Evolutionary conservation across 805 yeast genomes (phyloP), one percentile per base, ranked within the genome.

Genomic region (Zygosaccharomyces kombuchaensis): DNA sequence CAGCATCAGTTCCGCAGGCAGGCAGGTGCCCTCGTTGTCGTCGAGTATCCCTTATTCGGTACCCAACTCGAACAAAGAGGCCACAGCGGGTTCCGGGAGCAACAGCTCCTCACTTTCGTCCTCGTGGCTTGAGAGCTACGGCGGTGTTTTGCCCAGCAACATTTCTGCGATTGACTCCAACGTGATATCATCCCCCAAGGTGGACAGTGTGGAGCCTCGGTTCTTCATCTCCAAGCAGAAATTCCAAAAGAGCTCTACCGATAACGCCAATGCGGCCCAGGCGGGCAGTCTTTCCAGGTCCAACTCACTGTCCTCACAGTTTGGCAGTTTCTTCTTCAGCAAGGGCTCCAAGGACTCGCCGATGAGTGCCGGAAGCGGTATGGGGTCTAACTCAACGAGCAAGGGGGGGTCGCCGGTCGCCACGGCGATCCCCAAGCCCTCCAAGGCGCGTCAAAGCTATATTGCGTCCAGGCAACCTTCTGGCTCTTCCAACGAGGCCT

Each of bases 211-310:
- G n/a, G 96, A 88, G 60, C 85, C 95, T 12, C 74, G 96, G 35
- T 88, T 89, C 60, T 80, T 89, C 40, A 84, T 89, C 32, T 85
- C 95, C 9, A 80, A 87, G 57, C 93, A 84, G 50, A 77, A 85
- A 44, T 49, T 66, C 9, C 68, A 65, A 40, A 64, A 59, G 42
- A 53, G 60, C 3, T 53, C 66, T 2, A 44, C 40, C 39, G 59
- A 59, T 36, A 60, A 57, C 47, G 41, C 41, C 8, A 38, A 38
- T 38, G 50, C 58, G 9, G 48, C 55, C 16, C 55, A 51, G 45
- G 41, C 54, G 9, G 48, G 53, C 3, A 53, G 62, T 16, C 45
- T 61, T 27, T 63, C 62, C 14, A 57, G 68, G 43, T 62, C 68
- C 6, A 62, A 54, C 45, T 66, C 70, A 1, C 47, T 66, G 9